Base-by-base conservation (phyloP, 345 rosid genomes). In the Cardiospermum halicacabum region DNA sequence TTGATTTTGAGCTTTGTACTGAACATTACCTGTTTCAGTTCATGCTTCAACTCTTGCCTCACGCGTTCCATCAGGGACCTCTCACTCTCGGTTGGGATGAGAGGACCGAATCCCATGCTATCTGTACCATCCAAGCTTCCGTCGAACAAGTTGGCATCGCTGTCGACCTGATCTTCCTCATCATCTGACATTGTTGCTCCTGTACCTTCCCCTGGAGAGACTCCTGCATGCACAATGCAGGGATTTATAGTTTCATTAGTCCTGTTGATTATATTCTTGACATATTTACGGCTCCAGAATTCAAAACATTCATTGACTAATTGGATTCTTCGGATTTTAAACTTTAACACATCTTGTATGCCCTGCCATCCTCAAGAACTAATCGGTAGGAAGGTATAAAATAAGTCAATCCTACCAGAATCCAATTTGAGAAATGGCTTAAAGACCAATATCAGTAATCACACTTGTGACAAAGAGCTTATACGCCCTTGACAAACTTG, bases 101-200 rank as follows among this genome's bases (percentile, higher is more conserved):
- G 83, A 67, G 97, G 97, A 66, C 99, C 99, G 31, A 94, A 94
- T 7, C 97, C 99, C 81, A 94, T 74, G n/a, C 72, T 65, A 68
- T 88, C 96, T 1, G 75, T 16, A 7, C 85, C 91, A 3, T 91
- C 99, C 76, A 91, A 62, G 58, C 84, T 75, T 62, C 85, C 93
- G 71, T 87, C 99, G 27, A 81, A 91, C 82, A 91, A 63, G 77
- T 82, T 87, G 56, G 85, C 77, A 58, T 91, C 99, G 19, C 96
- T 84, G 31, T 94, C 99, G 13, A 83, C 88, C 76, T 85, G 97
- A 65, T 94, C 99, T 9, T 94, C 97, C 15, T 94, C 99, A 16
- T 91, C 96, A 31, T 94, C 99, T 0, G 99, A 94, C 99, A 94
- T 94, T 56, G 99, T 94, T 48, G 97, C 97, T 1, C 96, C 96